Evolutionary conservation across 164 flowering plant species (phyloP).

Genomic region (Paratinospora sagittata): DNA sequence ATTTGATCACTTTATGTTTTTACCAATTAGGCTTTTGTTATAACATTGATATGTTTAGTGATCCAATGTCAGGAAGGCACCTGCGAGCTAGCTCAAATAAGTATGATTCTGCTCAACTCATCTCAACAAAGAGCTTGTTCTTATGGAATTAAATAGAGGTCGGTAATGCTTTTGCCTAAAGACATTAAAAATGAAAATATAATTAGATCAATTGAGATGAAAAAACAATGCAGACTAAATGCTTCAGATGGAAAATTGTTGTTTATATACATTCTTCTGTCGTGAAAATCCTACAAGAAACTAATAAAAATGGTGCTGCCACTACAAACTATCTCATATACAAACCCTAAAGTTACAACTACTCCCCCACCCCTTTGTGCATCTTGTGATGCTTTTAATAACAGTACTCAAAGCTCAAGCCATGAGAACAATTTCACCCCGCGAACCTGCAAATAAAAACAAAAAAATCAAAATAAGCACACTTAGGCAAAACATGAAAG

Average conservation of each 20-base stretch:
- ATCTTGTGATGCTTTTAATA: neutral
- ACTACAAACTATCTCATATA: slow-evolving; percentile 5
- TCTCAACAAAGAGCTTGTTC: no score
- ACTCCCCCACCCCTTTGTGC: no score
- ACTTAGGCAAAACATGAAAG: neutral
- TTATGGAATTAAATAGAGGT: no score
- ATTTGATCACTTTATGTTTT: no score
- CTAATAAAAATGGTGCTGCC: neutral
- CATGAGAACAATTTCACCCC: slow-evolving; percentile 33
- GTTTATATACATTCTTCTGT: neutral
- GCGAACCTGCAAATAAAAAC: slow-evolving; percentile 23
- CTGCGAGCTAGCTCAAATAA: no score
- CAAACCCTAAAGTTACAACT: neutral
- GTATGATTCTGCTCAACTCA: no score
- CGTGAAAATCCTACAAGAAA: neutral
- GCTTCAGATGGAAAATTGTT: neutral
- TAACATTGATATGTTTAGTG: no score
- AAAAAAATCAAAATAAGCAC: neutral
- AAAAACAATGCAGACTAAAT: no score
- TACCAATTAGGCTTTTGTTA: no score
- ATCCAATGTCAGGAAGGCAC: no score
- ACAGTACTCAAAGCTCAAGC: slow-evolving; percentile 15
- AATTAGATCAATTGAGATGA: neutral
- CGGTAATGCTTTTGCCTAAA: no score
- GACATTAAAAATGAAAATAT: no score